Percentiles rank a stretch among this genome's conserved stretches.
Conservation (phyloP, 2,329 filamentous ascomycete species). For the Penicillium paneum region DNA sequence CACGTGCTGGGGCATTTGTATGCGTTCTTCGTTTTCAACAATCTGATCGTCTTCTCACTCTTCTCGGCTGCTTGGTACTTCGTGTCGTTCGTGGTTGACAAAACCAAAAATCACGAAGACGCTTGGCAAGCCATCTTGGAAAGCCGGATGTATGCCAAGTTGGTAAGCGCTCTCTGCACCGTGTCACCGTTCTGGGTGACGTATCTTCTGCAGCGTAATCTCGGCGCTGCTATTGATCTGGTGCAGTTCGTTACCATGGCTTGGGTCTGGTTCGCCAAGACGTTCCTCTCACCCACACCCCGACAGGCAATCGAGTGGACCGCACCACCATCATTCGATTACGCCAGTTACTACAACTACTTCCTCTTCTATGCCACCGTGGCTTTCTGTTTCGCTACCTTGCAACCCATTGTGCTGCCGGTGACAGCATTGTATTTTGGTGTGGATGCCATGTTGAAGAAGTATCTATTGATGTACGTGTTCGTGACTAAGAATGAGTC, state of each 20-base stretch:
- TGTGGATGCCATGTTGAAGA: constrained; percentile 86
- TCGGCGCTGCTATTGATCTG: constrained; percentile 92
- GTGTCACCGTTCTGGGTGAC: constrained; percentile 93
- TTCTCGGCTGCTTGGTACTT: constrained; percentile 82
- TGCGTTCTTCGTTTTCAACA: constrained; percentile 97
- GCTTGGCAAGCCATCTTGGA: constrained; percentile 67
- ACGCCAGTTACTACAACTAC: constrained; percentile 96
- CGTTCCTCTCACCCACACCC: constrained; percentile 82
- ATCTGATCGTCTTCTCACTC: constrained; percentile 86
- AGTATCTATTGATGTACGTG: constrained; percentile 90
- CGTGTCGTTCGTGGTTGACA: constrained; percentile 61
- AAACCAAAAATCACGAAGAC: constrained; percentile 55
- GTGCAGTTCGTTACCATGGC: constrained; percentile 79
- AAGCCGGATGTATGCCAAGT: constrained; percentile 58
- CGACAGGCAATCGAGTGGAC: constrained; percentile 88
- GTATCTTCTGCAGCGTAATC: constrained; percentile 86
- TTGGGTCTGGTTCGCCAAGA: constrained; percentile 81
- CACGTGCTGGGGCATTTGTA: constrained; percentile 91
- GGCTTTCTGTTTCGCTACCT: constrained; percentile 74
- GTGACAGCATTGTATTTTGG: constrained; percentile 86
- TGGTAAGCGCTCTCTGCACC: constrained; percentile 73
- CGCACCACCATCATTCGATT: constrained; percentile 88
- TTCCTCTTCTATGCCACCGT: constrained; percentile 94
- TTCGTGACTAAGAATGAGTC: constrained; percentile 97
- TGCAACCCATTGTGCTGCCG: constrained; percentile 83